Evolutionary conservation across 805 yeast genomes (phyloP).

Genomic region (Metschnikowia lunata): DNA sequence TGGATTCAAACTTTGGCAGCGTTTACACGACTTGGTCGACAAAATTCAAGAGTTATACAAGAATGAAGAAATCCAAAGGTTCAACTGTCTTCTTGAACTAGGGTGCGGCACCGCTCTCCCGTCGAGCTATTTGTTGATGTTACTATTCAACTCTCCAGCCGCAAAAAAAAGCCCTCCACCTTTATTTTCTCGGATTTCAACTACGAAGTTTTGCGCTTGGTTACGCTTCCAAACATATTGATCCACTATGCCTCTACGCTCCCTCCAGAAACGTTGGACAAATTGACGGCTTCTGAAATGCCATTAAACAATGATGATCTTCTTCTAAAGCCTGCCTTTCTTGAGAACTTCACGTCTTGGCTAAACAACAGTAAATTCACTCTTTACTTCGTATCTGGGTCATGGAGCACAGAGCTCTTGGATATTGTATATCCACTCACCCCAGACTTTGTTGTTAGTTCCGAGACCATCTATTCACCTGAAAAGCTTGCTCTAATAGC

Average conservation of each 20-base stretch:
- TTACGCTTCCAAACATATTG: constrained; percentile 80
- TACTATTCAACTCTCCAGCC: constrained; percentile 16
- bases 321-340: constrained; percentile 44
- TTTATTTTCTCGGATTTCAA: constrained; percentile 78
- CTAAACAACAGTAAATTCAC: constrained; percentile 18
- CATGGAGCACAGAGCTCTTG: constrained; percentile 73
- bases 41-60: constrained; percentile 25
- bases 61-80: constrained; percentile 11
- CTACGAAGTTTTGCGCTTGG: constrained; percentile 71
- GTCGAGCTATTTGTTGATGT: constrained; percentile 48
- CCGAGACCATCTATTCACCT: constrained; percentile 90
- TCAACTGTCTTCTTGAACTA: constrained; percentile 45
- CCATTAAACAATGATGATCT: constrained; percentile 57
- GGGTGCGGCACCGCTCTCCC: constrained; percentile 97
- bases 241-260: constrained; percentile 59
- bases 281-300: constrained; percentile 38
- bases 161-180: constrained; percentile 6
- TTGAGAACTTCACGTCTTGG: constrained; percentile 22
- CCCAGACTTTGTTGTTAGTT: constrained; percentile 54
- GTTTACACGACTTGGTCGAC: constrained; percentile 77
- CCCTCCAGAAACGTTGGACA: constrained; percentile 27
- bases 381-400: constrained; percentile 61
- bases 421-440: constrained; percentile 28
- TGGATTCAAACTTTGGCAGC: constrained; percentile 97
- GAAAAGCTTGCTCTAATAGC: constrained; percentile 62